phyloP scores from a whole-genome alignment of 768 basidiomycete genomes.

The Punctularia strigosozonata region DNA sequence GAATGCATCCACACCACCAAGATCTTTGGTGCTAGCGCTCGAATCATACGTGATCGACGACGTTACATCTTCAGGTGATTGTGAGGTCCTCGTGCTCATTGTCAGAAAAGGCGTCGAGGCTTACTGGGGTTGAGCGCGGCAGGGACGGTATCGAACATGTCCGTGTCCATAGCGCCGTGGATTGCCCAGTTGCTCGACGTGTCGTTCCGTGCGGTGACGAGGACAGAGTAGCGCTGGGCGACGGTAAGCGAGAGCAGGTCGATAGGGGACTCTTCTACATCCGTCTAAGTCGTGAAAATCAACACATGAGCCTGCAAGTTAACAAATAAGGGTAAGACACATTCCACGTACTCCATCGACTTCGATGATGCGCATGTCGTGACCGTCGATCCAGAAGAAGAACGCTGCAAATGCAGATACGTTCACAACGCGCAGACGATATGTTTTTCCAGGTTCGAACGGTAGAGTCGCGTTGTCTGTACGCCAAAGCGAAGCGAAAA shows the following conservation, averaged over 20 bases:
- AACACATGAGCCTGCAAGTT: not conserved
- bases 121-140: conserved; percentile 60
- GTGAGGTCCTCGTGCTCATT: not conserved
- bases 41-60: conserved; percentile 68
- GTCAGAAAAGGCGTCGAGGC: conserved; percentile 12
- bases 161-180: conserved; percentile 81
- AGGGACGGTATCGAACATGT: conserved; percentile 84
- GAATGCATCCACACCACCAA: conserved; percentile 45
- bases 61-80: conserved; percentile 60
- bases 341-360: conserved; percentile 57
- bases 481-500: no score
- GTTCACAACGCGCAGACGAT: conserved; percentile 82
- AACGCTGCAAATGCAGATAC: conserved; percentile 63
- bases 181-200: conserved; percentile 73
- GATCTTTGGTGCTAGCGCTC: conserved; percentile 37
- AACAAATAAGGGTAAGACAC: not conserved
- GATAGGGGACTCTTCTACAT: conserved; percentile 61
- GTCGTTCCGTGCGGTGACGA: conserved; percentile 86
- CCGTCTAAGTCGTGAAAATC: conserved; percentile 35
- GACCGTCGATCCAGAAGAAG: conserved; percentile 85
- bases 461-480: conserved; percentile 77
- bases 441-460: conserved; percentile 62
- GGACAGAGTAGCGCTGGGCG: conserved; percentile 88
- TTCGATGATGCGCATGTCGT: conserved; percentile 77
- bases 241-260: conserved; percentile 67